Evolutionary conservation across 2,329 filamentous ascomycete species (phyloP).

Genomic region (Tolypocladium ovalisporum): DNA sequence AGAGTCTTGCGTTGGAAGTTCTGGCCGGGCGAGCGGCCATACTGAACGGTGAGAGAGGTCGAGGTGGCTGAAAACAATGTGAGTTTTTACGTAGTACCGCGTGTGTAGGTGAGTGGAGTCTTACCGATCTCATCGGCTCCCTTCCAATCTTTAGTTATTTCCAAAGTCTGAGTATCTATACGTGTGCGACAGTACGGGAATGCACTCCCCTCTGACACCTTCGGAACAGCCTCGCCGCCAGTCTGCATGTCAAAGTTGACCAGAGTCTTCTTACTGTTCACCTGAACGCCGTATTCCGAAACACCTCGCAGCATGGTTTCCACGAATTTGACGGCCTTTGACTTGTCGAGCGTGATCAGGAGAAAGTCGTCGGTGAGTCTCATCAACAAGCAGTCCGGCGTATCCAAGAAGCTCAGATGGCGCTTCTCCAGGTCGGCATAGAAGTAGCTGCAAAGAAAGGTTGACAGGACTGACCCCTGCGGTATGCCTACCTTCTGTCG

Average conservation of each 20-base stretch:
- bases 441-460: conserved; percentile 86
- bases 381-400: conserved; percentile 53
- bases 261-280: conserved; percentile 70
- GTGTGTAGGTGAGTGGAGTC: conserved; percentile 9
- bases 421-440: conserved; percentile 76
- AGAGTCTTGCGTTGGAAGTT: conserved; percentile 73
- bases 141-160: conserved; percentile 59
- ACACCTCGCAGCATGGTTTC: conserved; percentile 70
- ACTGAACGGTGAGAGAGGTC: conserved; percentile 71
- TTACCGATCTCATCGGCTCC: conserved; percentile 39
- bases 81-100: not conserved
- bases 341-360: conserved; percentile 62
- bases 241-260: conserved; percentile 67
- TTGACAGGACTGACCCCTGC: conserved; percentile 83
- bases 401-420: conserved; percentile 54
- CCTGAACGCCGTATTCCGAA: conserved; percentile 66
- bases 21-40: conserved; percentile 58
- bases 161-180: conserved; percentile 65
- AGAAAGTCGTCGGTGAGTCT: conserved; percentile 90
- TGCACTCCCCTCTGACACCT: conserved; percentile 23
- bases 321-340: conserved; percentile 63
- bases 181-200: conserved; percentile 86
- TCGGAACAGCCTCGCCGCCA: conserved; percentile 38
- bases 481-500: conserved; percentile 83
- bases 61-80: conserved; percentile 31